Evolutionary conservation across 2,329 filamentous ascomycete genomes (phyloP), one percentile per base, ranked within the genome.

Genomic region (Herpotrichia juniperi): DNA sequence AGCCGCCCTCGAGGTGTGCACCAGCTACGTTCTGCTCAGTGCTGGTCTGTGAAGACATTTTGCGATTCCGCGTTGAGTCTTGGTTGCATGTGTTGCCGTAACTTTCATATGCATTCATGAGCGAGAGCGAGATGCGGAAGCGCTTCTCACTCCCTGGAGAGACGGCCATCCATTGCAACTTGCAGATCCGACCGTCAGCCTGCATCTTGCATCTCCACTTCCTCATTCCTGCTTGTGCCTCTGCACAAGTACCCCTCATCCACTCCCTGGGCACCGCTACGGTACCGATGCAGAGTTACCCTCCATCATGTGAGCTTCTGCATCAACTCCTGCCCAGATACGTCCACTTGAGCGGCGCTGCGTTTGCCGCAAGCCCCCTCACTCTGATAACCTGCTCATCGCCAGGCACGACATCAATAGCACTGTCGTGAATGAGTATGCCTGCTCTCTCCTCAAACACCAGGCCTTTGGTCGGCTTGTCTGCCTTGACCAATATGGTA

Each of bases 391-490:
- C 57, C 61, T 85, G 82, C 53, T 80, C 79, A 62, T 85, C 83
- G 6, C 82, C 82, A n/a, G 83, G 83, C 5, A 83, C 79, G 52
- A 85, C 66, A 61, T 85, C 83, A 47, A 86, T 75, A 8, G 81
- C 82, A 61, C 81, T 84, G 63, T 85, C 82, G 46, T 79, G 76
- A 17, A 84, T 68, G 11, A 78, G 73, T 35, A 84, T 77, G 10
- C 80, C 81, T 47, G 82, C 78, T 46, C 80, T 68, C 61, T 85
- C 83, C 64, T 85, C 83, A 57, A 85, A 84, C 3, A 85, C 83
- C n/a, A 85, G 68, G 11, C 83, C 82, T 58, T 85, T 86, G 2
- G 83, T 82, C 1, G 83, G 82, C 66, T 79, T 81, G 42, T 72
- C 62, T 5, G 79, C 76, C 57, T 64, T 78, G 57, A 85, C 74